A percentile compares a stretch with the other conserved stretches of the same genome.
Conservation (phyloP, 1,139 yeast genomes). For the Blastobotrys capitulatus region DNA sequence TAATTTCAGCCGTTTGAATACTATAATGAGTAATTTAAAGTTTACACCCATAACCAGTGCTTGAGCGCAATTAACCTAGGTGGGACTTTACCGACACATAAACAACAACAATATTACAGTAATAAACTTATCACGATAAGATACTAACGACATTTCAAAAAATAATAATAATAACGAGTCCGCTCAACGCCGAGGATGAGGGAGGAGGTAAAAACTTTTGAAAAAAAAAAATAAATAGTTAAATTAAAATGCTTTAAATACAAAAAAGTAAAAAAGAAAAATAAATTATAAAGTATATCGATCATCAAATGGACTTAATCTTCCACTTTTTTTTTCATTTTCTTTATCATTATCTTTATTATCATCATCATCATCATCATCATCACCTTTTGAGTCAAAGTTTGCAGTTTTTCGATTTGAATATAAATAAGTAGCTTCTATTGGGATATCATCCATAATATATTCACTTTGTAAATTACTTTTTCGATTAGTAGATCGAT, state of each 20-base stretch:
- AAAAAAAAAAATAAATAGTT: neutral
- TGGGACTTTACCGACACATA: too few relatives aligned
- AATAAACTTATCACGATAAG: too few relatives aligned
- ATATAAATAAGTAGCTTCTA: constrained; percentile 22
- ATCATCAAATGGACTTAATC: constrained; percentile 23
- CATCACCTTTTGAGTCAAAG: constrained; percentile 3
- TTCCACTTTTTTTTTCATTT: constrained; percentile 10
- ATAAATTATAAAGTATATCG: constrained; percentile 9
- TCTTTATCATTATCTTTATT: neutral
- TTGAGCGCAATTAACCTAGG: too few relatives aligned
- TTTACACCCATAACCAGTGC: too few relatives aligned
- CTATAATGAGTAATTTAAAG: too few relatives aligned
- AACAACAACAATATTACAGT: too few relatives aligned
- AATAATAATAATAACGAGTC: too few relatives aligned
- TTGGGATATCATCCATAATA: constrained; percentile 22
- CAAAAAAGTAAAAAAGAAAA: neutral
- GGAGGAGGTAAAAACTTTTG: too few relatives aligned
- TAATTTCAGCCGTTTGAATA: too few relatives aligned
- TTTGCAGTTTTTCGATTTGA: constrained; percentile 11
- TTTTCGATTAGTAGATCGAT: constrained; percentile 1
- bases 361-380: constrained; percentile 6
- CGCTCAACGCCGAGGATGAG: too few relatives aligned
- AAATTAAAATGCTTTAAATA: neutral
- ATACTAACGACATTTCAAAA: too few relatives aligned
- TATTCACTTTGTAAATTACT: constrained; percentile 15